phyloP scores from a whole-genome alignment of 176 grass and related monocot species.

The Alopecurus myosuroides region DNA sequence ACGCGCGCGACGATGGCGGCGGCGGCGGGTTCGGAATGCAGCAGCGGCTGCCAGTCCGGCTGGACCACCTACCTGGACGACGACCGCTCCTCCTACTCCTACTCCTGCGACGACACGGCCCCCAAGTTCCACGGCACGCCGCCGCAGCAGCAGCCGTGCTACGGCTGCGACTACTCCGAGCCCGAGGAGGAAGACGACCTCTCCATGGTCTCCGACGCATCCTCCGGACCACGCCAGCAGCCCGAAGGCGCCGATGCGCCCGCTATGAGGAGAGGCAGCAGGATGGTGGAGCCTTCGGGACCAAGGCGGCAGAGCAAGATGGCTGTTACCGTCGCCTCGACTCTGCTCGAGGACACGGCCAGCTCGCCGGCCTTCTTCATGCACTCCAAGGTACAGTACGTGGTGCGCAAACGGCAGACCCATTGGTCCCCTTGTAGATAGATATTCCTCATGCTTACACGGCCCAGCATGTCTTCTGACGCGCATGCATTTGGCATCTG shows the following conservation, averaged over 20 bases:
- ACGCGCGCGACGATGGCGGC: neutral
- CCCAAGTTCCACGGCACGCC: neutral
- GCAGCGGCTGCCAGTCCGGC: slow-evolving; percentile 97
- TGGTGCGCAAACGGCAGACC: neutral
- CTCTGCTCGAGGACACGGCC: slow-evolving; percentile 88
- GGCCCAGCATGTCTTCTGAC: neutral
- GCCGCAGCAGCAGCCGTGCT: neutral
- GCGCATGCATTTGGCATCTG: neutral
- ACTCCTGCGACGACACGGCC: neutral
- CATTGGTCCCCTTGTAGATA: neutral
- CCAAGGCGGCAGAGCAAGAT: slow-evolving; percentile 32
- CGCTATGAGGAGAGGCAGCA: slow-evolving; percentile 15
- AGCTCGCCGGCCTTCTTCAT: slow-evolving; percentile 73
- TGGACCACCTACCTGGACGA: slow-evolving; percentile 97
- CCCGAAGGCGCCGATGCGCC: neutral
- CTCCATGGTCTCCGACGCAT: slow-evolving; percentile 97
- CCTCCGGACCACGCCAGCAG: slow-evolving; percentile 84
- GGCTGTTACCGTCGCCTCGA: slow-evolving; percentile 2
- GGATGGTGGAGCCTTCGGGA: slow-evolving; percentile 13
- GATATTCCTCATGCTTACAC: neutral
- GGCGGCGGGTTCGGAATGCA: slow-evolving; percentile 75
- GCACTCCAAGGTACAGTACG: slow-evolving; percentile 31
- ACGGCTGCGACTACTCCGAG: neutral
- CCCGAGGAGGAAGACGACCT: slow-evolving; percentile 77
- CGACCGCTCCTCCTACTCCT: slow-evolving; percentile 50